Evolutionary conservation across 140 eudicot species (phyloP).

Genomic region (Senecio squalidus): DNA sequence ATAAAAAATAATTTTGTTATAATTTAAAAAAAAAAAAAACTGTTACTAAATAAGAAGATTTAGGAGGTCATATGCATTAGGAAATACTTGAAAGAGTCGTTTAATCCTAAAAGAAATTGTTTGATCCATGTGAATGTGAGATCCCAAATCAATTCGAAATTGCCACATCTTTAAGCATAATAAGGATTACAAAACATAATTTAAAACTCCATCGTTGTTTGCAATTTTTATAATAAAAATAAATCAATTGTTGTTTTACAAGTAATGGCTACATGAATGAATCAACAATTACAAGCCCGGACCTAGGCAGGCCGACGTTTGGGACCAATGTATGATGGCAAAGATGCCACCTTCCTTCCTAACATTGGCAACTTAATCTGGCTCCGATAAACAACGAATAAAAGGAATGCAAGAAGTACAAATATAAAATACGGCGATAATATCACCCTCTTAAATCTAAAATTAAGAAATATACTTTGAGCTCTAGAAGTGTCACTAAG

Average conservation of each 20-base stretch:
- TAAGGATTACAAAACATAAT: not conserved
- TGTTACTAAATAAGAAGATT: too few species aligned
- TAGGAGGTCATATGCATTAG: too few species aligned
- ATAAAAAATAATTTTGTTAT: not conserved
- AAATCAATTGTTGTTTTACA: constrained; percentile 12
- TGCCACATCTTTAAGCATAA: not conserved
- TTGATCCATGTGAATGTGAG: too few species aligned
- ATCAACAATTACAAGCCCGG: not conserved
- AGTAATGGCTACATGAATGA: constrained; percentile 3
- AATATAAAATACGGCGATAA: constrained; percentile 45
- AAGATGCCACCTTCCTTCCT: constrained; percentile 42
- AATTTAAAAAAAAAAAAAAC: too few species aligned
- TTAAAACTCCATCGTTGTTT: not conserved
- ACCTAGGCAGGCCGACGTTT: constrained; percentile 43
- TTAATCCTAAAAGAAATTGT: too few species aligned
- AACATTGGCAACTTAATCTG: constrained; percentile 85
- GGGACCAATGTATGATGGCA: constrained; percentile 48
- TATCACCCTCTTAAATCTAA: constrained; percentile 24
- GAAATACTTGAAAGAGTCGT: too few species aligned
- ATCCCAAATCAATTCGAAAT: not conserved
- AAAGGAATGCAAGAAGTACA: constrained; percentile 41
- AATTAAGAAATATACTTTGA: constrained; percentile 5
- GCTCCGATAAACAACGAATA: constrained; percentile 48
- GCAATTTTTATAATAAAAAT: constrained; percentile 13
- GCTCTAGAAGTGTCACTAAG: constrained; percentile 12